Evolutionary conservation across 169 alveolate species (phyloP), one percentile per base, ranked within the genome.

Genomic region (Theileria equi): DNA sequence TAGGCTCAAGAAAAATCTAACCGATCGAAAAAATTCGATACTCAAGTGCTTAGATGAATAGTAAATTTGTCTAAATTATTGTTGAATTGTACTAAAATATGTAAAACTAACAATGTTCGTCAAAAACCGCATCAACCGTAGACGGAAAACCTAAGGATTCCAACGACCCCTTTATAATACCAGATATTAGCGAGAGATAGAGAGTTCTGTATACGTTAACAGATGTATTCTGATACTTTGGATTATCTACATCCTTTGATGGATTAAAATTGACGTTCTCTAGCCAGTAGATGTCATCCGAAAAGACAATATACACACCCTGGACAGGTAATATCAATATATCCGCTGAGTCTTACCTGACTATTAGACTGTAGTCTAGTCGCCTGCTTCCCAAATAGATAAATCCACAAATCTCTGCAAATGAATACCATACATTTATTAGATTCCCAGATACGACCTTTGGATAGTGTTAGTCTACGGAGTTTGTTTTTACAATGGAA

Each of bases 351-450:
- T 3, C 45, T 52, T 29, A 66, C 86, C 59, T 77, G 80, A 66
- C 86, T 59, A 60, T 77, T 77, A 0, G 86, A 65, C 34, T 77
- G 86, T 19, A 77, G 76, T 11, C 81, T 41, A 5, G 59, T 38
- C 26, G 81, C 86, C 41, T 77, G 68, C 3, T n/a, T 53, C 7
- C 81, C 81, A 44, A 77, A 77, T 31, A 77, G 48, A 50, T 66
- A 77, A 10, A 58, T 55, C 80, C 86, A 77, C 29, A 77, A 48
- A 32, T 77, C 38, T 50, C 71, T 45, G 74, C 86, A 77, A 19
- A 77, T 53, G 32, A 77, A 77, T 4, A 77, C 49, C 60, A 77
- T 63, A 19, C 86, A 65, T 47, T 55, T 67, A 41, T 66, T 77
- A 40, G 47, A 69, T 43, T 77, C 86, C 81, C 80, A 67, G 35